phyloP scores from a whole-genome alignment of 2,329 filamentous ascomycete species.

The Phoma herbarum region DNA sequence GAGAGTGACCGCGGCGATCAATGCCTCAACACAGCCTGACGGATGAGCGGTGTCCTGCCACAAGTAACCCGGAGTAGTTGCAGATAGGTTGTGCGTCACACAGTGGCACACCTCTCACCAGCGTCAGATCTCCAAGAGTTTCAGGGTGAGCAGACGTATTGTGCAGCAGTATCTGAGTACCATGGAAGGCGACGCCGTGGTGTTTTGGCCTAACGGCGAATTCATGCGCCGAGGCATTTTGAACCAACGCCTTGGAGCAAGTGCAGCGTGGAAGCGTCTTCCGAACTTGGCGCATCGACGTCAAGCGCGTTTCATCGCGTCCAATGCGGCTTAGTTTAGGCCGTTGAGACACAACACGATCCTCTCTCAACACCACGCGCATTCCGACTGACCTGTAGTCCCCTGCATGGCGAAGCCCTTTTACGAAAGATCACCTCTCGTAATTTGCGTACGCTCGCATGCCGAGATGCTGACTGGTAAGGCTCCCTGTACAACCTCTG shows the following conservation, averaged over 20 bases:
- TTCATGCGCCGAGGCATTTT: slow-evolving; percentile 22
- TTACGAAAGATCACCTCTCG: slow-evolving; percentile 14
- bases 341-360: slow-evolving; percentile 11
- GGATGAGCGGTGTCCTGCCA: slow-evolving; percentile 23
- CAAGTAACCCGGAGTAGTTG: slow-evolving; percentile 16
- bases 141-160: slow-evolving; percentile 9
- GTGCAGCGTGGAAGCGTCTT: slow-evolving; percentile 15
- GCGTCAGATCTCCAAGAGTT: slow-evolving; percentile 3
- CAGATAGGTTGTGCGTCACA: slow-evolving; percentile 14
- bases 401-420: slow-evolving; percentile 19
- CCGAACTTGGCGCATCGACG: slow-evolving; percentile 18
- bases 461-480: slow-evolving; percentile 4
- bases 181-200: slow-evolving; percentile 20
- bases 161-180: slow-evolving; percentile 14
- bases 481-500: slow-evolving; percentile 6
- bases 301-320: slow-evolving; percentile 22
- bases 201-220: slow-evolving; percentile 27
- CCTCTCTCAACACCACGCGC: slow-evolving; percentile 21
- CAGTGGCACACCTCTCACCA: slow-evolving; percentile 10
- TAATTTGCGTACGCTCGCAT: slow-evolving; percentile 10
- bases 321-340: neutral
- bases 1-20: slow-evolving; percentile 23
- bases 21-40: slow-evolving; percentile 20
- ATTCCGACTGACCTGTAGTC: slow-evolving; percentile 17
- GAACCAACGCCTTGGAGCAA: slow-evolving; percentile 8